Base-by-base conservation (phyloP, 2,329 filamentous ascomycete genomes). In the Ophiostoma piceae region DNA sequence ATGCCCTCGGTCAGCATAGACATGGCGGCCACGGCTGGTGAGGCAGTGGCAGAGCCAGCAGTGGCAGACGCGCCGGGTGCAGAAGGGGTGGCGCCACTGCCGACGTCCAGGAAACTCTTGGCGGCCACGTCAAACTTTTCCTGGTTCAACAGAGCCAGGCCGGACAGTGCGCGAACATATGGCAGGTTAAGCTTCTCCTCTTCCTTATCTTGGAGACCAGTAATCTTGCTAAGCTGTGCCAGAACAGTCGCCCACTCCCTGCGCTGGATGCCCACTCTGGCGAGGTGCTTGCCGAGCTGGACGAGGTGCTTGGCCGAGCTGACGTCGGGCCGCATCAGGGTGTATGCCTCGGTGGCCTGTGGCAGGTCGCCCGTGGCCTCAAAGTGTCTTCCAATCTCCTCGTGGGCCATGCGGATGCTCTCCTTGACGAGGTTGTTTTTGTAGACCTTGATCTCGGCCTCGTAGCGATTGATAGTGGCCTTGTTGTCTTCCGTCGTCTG, bases 351-450 rank as follows among this genome's bases (percentile, higher is more conserved):
- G 66, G 87, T 85, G 0, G 95, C 92, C 14, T 85, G 85, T 47
- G 81, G 79, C 9, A 94, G 85, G 70, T 94, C 89, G 69, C 95
- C 94, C 19, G 88, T 92, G 51, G 84, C 84, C 79, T 96, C 92
- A 73, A 90, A 90, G 79, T 97, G 93, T 72, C 87, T 88, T 60
- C 92, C 95, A 5, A 98, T 83, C 75, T 98, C 95, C 78, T 97
- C 93, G 75, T 97, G 91, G 64, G 92, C 94, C 88, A 98, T 97
- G 37, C 69, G 67, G 76, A 98, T 97, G 81, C 93, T 97, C 81
- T 99, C 95, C 78, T 97, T 97, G 75, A 99, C 93, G 62, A 98
- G 81, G 76, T 98, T 99, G 77, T 97, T 97, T 80, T 95, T 97
- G 79, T 98, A 98, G 1, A 90, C 90, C 78, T 93, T 94, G 26